These are phyloP conservation scores for Arachis hypogaea DNA, from an alignment of 306 rosid genomes.

Conservation along the genomic window DNA sequence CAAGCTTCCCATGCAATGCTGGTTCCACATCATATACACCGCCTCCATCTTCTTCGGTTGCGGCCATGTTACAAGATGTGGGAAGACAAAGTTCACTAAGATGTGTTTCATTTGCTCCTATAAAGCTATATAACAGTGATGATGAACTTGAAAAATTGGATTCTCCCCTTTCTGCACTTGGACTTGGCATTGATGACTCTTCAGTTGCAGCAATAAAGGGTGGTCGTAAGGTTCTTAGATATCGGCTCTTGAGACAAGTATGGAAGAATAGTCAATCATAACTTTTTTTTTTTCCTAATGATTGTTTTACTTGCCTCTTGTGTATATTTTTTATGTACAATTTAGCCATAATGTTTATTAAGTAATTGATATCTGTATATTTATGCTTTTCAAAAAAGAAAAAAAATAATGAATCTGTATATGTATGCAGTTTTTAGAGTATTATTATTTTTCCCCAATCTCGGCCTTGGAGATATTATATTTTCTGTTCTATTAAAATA, in stretches of 20 bases:
- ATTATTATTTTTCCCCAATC: too few relatives aligned
- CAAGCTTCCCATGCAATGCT: conserved; percentile 66
- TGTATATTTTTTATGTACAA: not conserved
- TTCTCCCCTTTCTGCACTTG: conserved; percentile 68
- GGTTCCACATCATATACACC: conserved; percentile 65
- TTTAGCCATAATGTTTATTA: conserved; percentile 6
- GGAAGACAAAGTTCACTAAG: conserved; percentile 51
- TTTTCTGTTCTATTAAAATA: too few relatives aligned
- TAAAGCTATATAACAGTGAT: conserved; percentile 75
- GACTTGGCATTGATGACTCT: conserved; percentile 59
- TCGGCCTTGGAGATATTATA: too few relatives aligned
- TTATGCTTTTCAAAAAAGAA: too few relatives aligned
- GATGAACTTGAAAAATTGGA: conserved; percentile 89
- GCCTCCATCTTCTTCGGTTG: conserved; percentile 59
- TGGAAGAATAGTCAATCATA: conserved; percentile 63
- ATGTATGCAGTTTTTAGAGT: not conserved
- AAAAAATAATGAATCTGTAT: too few relatives aligned
- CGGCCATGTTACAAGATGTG: conserved; percentile 55
- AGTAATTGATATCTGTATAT: too few relatives aligned
- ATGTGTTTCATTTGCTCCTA: conserved; percentile 60
- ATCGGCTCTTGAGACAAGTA: conserved; percentile 70
- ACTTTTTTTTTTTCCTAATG: not conserved
- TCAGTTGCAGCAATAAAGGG: conserved; percentile 44
- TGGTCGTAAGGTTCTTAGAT: conserved; percentile 58
- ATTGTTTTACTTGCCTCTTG: conserved; percentile 9